Percentiles rank a stretch among this genome's conserved stretches.
These are phyloP conservation scores for Parathielavia appendiculata DNA, from an alignment of 495 filamentous ascomycete genomes.

Conservation along the genomic window DNA sequence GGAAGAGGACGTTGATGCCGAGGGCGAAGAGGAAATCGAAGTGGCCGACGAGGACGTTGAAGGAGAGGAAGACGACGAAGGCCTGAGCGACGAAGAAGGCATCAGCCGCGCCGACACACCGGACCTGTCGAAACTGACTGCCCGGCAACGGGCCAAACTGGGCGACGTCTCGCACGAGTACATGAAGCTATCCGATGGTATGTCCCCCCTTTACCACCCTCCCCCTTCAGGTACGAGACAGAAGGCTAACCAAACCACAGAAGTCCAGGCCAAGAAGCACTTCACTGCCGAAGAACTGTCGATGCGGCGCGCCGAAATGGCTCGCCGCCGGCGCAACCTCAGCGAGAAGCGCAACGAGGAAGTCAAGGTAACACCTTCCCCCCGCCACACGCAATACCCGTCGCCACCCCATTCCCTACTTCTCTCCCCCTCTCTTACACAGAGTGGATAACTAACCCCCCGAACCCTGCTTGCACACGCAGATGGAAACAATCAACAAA, in stretches of 20 bases:
- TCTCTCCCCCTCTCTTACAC: no score
- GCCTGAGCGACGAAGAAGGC: slow-evolving; percentile 59
- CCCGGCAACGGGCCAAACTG: slow-evolving; percentile 71
- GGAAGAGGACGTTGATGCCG: slow-evolving; percentile 37
- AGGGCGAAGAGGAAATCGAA: slow-evolving; percentile 56
- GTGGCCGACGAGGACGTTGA: slow-evolving; percentile 49
- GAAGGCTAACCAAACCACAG: slow-evolving; percentile 39
- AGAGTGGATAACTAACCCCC: no score
- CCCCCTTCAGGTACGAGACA: not conserved
- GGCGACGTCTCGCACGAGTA: slow-evolving; percentile 54
- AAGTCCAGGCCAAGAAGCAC: slow-evolving; percentile 88
- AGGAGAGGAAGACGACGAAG: slow-evolving; percentile 59
- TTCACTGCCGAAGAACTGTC: slow-evolving; percentile 91
- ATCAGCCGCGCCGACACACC: slow-evolving; percentile 62
- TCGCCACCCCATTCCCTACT: not conserved
- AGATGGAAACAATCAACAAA: slow-evolving; percentile 99
- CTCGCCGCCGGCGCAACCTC: slow-evolving; percentile 87
- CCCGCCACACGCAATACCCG: slow-evolving; percentile 20
- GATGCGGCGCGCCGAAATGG: slow-evolving; percentile 96
- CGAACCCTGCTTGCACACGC: not conserved
- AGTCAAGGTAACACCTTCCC: no score
- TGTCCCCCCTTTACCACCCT: no score
- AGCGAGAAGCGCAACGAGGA: slow-evolving; percentile 97
- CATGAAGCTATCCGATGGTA: slow-evolving; percentile 75
- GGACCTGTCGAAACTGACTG: slow-evolving; percentile 80